These are phyloP conservation scores for Cercospora sp. DNA, from an alignment of 2,329 filamentous ascomycete genomes.

Conservation along the genomic window DNA sequence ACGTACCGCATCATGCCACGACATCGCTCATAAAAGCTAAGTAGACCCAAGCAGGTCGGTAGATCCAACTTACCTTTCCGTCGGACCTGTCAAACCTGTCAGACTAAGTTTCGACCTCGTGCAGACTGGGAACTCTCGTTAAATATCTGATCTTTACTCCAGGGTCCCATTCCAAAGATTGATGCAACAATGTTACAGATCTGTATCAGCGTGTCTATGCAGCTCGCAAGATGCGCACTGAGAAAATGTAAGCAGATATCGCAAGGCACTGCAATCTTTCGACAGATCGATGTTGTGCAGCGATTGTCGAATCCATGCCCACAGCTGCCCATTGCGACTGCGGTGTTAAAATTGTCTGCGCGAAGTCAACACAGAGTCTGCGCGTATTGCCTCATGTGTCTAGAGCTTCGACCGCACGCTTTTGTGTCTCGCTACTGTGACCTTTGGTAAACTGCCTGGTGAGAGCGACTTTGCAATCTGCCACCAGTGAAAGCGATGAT, in stretches of 20 bases:
- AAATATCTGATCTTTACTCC: background rate
- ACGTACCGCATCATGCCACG: background rate
- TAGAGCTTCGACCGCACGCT: too few relatives aligned
- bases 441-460: too few relatives aligned
- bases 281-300: background rate
- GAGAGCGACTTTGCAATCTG: background rate
- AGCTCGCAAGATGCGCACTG: background rate
- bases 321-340: too few relatives aligned
- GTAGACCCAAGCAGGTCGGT: background rate
- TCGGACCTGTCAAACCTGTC: background rate
- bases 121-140: constrained; percentile 1
- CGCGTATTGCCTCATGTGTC: too few relatives aligned
- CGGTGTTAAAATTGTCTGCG: too few relatives aligned
- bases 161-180: background rate
- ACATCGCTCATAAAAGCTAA: background rate
- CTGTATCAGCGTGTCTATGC: background rate
- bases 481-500: background rate
- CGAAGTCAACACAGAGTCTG: too few relatives aligned
- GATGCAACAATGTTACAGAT: background rate
- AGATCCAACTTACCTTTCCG: background rate
- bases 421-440: too few relatives aligned
- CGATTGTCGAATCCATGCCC: background rate
- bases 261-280: background rate
- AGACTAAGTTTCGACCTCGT: background rate
- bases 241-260: background rate